Conservation (phyloP, 257 asterid species). For the Haberlea rhodopensis region DNA sequence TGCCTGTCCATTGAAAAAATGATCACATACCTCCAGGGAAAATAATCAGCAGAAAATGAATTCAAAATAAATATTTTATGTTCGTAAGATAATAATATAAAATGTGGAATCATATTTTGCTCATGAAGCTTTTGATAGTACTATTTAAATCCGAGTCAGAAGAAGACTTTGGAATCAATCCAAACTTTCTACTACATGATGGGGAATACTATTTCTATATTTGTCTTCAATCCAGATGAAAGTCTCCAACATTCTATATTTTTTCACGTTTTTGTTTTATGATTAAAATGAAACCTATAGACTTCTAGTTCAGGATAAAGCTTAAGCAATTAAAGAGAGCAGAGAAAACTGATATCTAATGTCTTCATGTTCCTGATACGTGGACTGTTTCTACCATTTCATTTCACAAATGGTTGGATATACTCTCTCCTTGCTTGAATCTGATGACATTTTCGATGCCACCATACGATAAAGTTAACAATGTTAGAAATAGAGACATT, state of each 20-base stretch:
- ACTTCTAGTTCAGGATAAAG: not conserved
- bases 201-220: not conserved
- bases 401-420: no score
- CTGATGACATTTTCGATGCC: not conserved
- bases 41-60: not conserved
- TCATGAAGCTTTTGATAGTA: not conserved
- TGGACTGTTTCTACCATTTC: not conserved
- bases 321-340: not conserved
- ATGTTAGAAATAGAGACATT: not conserved
- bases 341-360: not conserved
- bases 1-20: constrained; percentile 43
- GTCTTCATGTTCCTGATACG: not conserved
- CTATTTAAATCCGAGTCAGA: not conserved
- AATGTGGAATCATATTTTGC: not conserved
- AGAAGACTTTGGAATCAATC: not conserved
- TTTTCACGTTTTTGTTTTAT: not conserved
- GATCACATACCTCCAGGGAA: constrained; percentile 4
- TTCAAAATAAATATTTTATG: not conserved
- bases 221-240: not conserved
- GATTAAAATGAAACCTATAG: not conserved
- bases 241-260: not conserved
- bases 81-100: not conserved
- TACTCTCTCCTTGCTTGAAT: not conserved
- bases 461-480: not conserved
- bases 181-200: not conserved